Percentiles rank a stretch among this genome's conserved stretches.
Conservation (phyloP, 257 asterid genomes). For the Nicotiana paniculata region DNA sequence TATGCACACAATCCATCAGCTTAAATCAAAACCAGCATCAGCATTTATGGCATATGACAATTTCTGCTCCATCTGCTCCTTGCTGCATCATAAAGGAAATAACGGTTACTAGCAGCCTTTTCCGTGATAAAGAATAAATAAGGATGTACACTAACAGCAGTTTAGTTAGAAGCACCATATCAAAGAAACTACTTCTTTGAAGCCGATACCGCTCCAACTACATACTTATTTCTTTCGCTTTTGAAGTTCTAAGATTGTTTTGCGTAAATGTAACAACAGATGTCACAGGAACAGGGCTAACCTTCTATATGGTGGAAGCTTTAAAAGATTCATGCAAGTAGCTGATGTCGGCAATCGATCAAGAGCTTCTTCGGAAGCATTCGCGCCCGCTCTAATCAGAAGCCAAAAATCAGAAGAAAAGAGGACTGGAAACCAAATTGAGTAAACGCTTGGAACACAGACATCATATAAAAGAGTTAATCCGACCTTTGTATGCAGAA, state of each 20-base stretch:
- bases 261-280: neutral
- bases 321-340: slow-evolving; percentile 97
- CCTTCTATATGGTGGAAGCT: slow-evolving; percentile 98
- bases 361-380: slow-evolving; percentile 78
- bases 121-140: neutral
- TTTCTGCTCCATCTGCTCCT: slow-evolving; percentile 87
- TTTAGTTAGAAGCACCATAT: neutral
- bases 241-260: neutral
- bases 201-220: neutral
- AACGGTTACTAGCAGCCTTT: neutral
- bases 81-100: slow-evolving; percentile 41
- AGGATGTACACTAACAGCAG: neutral
- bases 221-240: neutral
- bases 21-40: slow-evolving; percentile 92
- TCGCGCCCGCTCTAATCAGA: slow-evolving; percentile 68
- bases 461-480: neutral
- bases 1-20: slow-evolving; percentile 34
- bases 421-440: neutral
- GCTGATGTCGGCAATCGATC: slow-evolving; percentile 95
- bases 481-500: slow-evolving; percentile 88
- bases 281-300: slow-evolving; percentile 18
- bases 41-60: slow-evolving; percentile 78
- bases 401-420: neutral
- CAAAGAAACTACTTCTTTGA: neutral
- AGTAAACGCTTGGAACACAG: neutral